Evolutionary conservation across 2,329 filamentous ascomycete genomes (phyloP).

Genomic region (Nemania bipapillata): DNA sequence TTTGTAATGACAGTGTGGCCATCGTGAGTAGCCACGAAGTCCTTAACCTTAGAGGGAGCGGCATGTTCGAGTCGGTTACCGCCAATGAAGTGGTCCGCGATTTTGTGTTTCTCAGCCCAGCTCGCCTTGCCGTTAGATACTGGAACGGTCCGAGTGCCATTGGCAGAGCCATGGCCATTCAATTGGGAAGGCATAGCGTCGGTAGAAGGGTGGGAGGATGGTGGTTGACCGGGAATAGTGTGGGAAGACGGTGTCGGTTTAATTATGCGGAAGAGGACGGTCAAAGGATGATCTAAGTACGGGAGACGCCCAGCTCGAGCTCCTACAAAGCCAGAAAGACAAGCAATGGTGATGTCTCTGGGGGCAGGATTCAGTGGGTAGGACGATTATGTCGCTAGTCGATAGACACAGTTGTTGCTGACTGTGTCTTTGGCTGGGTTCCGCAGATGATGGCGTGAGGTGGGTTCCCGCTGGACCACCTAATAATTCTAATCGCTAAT

Average conservation of each 20-base stretch:
- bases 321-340: constrained; percentile 43
- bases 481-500: constrained; percentile 8
- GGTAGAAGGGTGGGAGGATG: constrained; percentile 21
- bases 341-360: constrained; percentile 40
- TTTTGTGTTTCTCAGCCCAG: constrained; percentile 81
- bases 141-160: constrained; percentile 62
- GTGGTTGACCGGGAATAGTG: constrained; percentile 31
- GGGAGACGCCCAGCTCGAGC: constrained; percentile 43
- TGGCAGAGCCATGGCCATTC: constrained; percentile 53
- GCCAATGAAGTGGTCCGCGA: constrained; percentile 95
- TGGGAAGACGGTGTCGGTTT: constrained; percentile 34
- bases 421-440: constrained; percentile 26
- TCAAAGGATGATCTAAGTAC: constrained; percentile 46
- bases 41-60: constrained; percentile 86
- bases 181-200: constrained; percentile 43
- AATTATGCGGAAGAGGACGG: constrained; percentile 42
- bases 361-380: constrained; percentile 8
- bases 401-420: constrained; percentile 26
- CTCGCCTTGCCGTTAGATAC: constrained; percentile 69
- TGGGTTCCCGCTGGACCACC: constrained; percentile 16
- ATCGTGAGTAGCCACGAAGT: constrained; percentile 89
- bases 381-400: constrained; percentile 13
- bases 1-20: constrained; percentile 99
- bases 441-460: constrained; percentile 7
- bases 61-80: constrained; percentile 88